Percentiles rank a stretch among this genome's conserved stretches.
Conservation (phyloP, 2,329 filamentous ascomycete species). For the Tolypocladium ovalisporum region DNA sequence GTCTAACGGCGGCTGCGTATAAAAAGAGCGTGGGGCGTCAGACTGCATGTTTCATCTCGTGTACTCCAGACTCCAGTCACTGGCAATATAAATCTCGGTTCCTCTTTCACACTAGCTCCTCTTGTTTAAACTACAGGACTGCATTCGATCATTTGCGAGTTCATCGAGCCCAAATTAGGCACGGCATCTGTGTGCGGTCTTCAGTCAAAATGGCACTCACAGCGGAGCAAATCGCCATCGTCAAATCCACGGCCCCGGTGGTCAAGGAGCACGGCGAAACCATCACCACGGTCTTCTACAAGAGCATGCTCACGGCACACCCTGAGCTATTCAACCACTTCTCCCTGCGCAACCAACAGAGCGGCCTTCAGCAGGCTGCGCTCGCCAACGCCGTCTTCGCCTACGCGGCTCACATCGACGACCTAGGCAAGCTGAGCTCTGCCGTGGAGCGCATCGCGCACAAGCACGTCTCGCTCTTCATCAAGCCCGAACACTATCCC, state of each 20-base stretch:
- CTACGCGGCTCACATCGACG: conserved; percentile 63
- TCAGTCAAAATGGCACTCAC: conserved; percentile 37
- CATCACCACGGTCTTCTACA: conserved; percentile 66
- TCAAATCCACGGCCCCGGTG: conserved; percentile 69
- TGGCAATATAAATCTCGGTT: no score
- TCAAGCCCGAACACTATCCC: conserved; percentile 57
- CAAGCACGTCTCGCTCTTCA: conserved; percentile 64
- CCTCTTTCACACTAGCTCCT: no score
- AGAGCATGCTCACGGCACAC: conserved; percentile 51
- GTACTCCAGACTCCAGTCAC: not conserved
- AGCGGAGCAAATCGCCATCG: conserved; percentile 52
- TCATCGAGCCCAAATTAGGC: not conserved
- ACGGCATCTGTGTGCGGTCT: not conserved
- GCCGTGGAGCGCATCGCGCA: conserved; percentile 60
- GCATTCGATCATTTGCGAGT: no score
- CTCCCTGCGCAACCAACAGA: conserved; percentile 58
- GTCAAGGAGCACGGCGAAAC: conserved; percentile 55
- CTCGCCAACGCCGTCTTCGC: conserved; percentile 59
- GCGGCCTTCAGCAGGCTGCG: conserved; percentile 57
- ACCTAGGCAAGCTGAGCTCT: conserved; percentile 47
- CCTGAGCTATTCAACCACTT: conserved; percentile 61
- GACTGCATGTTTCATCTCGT: not conserved
- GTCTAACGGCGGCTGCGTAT: no score
- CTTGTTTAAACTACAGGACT: no score
- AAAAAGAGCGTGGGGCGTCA: not conserved